A percentile compares a stretch with the other conserved stretches of the same genome.
Conservation (phyloP, 1,284 basidiomycete genomes). For the Cryptococcus jaspeensis region DNA sequence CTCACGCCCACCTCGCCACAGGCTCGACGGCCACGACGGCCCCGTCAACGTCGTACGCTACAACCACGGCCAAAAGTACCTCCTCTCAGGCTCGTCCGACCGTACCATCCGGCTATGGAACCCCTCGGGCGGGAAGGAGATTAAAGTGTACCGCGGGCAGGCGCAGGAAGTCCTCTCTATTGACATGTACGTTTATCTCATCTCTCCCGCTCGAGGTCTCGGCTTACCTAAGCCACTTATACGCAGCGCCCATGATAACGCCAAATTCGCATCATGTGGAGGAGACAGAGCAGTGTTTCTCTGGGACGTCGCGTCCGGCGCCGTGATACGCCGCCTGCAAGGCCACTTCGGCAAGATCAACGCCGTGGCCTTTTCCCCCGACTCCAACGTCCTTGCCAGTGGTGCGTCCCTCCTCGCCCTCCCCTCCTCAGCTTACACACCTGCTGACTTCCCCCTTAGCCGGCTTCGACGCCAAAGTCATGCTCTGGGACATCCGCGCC, state of each 20-base stretch:
- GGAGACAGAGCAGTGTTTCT: conserved; percentile 88
- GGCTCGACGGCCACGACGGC: conserved; percentile 63
- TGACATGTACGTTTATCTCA: conserved; percentile 64
- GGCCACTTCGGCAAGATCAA: conserved; percentile 91
- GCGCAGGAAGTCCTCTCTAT: conserved; percentile 91
- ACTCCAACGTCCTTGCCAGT: conserved; percentile 78
- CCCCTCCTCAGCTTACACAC: neutral
- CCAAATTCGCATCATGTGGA: conserved; percentile 87
- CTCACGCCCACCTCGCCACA: conserved; percentile 11
- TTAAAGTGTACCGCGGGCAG: conserved; percentile 86
- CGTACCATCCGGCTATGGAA: conserved; percentile 90
- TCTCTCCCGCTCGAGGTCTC: neutral
- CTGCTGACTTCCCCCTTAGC: conserved; percentile 14
- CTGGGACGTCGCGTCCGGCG: conserved; percentile 91
- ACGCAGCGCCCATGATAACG: conserved; percentile 81
- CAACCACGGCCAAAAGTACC: conserved; percentile 80
- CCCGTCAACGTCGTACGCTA: conserved; percentile 81
- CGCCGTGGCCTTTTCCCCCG: conserved; percentile 75
- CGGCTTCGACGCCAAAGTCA: conserved; percentile 72
- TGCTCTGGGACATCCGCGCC: conserved; percentile 84
- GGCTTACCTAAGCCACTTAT: no score
- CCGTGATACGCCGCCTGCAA: conserved; percentile 73
- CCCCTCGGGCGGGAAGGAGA: conserved; percentile 73
- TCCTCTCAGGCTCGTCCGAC: conserved; percentile 88
- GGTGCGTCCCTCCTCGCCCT: conserved; percentile 56